A percentile compares a stretch with the other conserved stretches of the same genome.
These are phyloP conservation scores for Amaranthus cruentus DNA, from an alignment of 148 eudicot genomes.

Conservation along the genomic window DNA sequence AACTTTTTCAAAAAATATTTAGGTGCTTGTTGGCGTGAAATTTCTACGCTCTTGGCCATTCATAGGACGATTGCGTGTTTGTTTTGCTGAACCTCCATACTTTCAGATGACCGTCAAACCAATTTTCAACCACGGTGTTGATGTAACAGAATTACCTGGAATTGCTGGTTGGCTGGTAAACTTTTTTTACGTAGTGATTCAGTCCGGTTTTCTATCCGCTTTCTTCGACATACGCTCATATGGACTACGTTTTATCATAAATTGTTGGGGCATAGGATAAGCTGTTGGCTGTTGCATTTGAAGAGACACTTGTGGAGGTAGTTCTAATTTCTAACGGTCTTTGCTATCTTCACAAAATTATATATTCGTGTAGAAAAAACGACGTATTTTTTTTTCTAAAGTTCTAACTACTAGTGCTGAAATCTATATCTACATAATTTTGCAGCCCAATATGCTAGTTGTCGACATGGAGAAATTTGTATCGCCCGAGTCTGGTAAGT, in stretches of 20 bases:
- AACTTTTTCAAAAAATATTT: not conserved
- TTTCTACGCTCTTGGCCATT: slow-evolving; percentile 85
- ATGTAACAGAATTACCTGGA: slow-evolving; percentile 92
- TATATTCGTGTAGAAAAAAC: no score
- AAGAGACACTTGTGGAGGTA: slow-evolving; percentile 98
- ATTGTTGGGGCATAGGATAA: slow-evolving; percentile 52
- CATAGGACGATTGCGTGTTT: slow-evolving; percentile 76
- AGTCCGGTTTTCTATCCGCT: not conserved
- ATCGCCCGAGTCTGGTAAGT: slow-evolving; percentile 72
- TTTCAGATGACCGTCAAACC: slow-evolving; percentile 95
- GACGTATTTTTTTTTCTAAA: not conserved
- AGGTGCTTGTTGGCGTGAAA: slow-evolving; percentile 93
- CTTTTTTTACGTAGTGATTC: not conserved
- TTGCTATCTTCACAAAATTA: not conserved
- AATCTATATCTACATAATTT: slow-evolving; percentile 18
- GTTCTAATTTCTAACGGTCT: slow-evolving; percentile 8
- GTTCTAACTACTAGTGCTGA: not conserved
- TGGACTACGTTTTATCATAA: not conserved
- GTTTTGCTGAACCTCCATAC: slow-evolving; percentile 95
- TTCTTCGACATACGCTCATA: not conserved
- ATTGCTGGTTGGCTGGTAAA: slow-evolving; percentile 87
- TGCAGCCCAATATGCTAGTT: slow-evolving; percentile 97
- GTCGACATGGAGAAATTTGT: slow-evolving; percentile 86
- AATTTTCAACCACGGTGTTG: slow-evolving; percentile 69
- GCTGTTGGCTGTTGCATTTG: slow-evolving; percentile 76